These are phyloP conservation scores for Phoenix dactylifera DNA, from an alignment of 176 grass and related monocot species.

Conservation along the genomic window DNA sequence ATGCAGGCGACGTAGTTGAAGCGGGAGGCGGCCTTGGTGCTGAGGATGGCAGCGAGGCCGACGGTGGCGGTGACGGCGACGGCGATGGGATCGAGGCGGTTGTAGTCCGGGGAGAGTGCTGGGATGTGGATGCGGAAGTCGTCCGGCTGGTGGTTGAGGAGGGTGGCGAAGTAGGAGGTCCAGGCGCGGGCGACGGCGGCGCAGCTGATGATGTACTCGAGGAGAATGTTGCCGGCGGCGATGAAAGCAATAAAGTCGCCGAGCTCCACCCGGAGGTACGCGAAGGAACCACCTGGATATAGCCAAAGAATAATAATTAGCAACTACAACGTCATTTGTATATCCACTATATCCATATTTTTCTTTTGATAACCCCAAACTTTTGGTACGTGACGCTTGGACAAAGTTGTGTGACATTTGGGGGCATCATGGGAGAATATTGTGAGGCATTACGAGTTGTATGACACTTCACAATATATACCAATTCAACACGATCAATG, in stretches of 20 bases:
- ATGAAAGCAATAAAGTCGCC: conserved; percentile 12
- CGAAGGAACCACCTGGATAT: conserved; percentile 6
- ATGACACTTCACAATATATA: no score
- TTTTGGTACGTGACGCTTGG: no score
- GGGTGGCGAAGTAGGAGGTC: conserved; percentile 17
- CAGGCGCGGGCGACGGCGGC: conserved; percentile 8
- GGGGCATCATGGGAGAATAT: no score
- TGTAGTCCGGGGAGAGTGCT: background rate
- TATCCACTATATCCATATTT: no score
- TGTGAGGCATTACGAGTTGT: no score
- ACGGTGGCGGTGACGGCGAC: background rate
- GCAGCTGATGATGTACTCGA: conserved; percentile 6
- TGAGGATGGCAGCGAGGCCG: background rate
- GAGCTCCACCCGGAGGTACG: conserved; percentile 10
- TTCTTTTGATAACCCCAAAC: no score
- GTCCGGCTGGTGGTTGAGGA: conserved; percentile 7
- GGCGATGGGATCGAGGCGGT: conserved; percentile 8
- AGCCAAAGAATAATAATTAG: no score
- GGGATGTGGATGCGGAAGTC: conserved; percentile 12
- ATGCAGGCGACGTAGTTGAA: no score
- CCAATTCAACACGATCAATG: no score
- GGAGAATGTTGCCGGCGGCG: conserved; percentile 6
- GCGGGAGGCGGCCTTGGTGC: conserved; percentile 1
- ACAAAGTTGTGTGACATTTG: no score
- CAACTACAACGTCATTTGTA: no score